phyloP scores from a whole-genome alignment of 2,329 filamentous ascomycete species.

The Dendrostoma leiphaemia region DNA sequence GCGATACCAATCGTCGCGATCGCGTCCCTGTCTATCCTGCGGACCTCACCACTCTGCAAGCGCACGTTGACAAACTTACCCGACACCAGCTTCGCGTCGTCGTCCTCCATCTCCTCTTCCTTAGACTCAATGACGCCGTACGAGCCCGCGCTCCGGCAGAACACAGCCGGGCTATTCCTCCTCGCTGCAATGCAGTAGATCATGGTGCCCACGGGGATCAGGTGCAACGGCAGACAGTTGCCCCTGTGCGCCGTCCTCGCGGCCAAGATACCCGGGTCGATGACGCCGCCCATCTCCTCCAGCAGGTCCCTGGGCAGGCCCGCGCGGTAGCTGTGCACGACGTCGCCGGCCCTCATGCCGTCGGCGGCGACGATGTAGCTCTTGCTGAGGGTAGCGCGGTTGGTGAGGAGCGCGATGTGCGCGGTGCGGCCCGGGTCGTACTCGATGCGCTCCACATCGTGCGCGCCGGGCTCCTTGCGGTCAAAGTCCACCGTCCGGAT shows the following conservation, averaged over 20 bases:
- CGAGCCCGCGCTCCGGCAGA: constrained; percentile 93
- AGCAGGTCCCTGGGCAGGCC: constrained; percentile 87
- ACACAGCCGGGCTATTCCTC: constrained; percentile 73
- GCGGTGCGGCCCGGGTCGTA: constrained; percentile 92
- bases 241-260: constrained; percentile 91
- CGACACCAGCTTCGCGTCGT: constrained; percentile 60
- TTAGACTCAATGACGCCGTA: constrained; percentile 87
- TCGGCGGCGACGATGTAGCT: constrained; percentile 96
- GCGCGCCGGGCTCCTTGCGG: constrained; percentile 74
- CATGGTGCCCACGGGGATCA: constrained; percentile 92
- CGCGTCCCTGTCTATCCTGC: constrained; percentile 85
- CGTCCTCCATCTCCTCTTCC: constrained; percentile 68
- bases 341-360: constrained; percentile 86
- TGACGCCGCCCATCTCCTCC: constrained; percentile 84
- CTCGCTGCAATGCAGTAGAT: constrained; percentile 86
- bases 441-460: constrained; percentile 90
- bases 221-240: constrained; percentile 92
- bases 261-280: constrained; percentile 94
- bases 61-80: constrained; percentile 80
- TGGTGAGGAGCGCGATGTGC: constrained; percentile 84
- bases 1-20: constrained; percentile 93
- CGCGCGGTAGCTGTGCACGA: constrained; percentile 85
- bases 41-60: constrained; percentile 88
- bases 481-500: constrained; percentile 91
- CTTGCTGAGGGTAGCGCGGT: constrained; percentile 69